phyloP scores from a whole-genome alignment of 164 flowering plant species.

The Stephania cephalantha region DNA sequence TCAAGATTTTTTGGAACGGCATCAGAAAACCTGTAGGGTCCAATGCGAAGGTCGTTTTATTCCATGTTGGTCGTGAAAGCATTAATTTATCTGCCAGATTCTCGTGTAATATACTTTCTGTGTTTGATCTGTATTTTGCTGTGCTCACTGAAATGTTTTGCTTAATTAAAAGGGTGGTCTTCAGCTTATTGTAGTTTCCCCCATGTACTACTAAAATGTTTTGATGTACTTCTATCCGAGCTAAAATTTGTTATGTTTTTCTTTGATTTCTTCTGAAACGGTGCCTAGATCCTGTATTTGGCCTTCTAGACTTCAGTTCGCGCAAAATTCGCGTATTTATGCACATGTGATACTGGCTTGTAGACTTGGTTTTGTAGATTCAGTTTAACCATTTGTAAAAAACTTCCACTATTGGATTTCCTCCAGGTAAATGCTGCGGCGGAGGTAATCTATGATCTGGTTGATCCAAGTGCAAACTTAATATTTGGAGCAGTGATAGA shows the following conservation, averaged over 20 bases:
- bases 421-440: constrained; percentile 92
- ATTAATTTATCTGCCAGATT: no score
- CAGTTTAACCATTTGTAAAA: not conserved
- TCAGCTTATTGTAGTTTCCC: not conserved
- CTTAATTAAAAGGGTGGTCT: not conserved
- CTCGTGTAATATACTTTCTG: not conserved
- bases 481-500: constrained; percentile 96
- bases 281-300: not conserved
- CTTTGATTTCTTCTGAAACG: not conserved
- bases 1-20: no score
- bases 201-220: not conserved
- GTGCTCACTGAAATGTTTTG: no score
- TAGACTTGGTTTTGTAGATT: not conserved
- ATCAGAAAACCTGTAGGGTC: not conserved
- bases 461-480: constrained; percentile 87
- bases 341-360: not conserved
- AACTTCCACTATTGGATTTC: constrained; percentile 9
- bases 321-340: no score
- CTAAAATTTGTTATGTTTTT: not conserved
- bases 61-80: no score
- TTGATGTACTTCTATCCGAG: not conserved
- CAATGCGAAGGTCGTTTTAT: no score
- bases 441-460: constrained; percentile 88
- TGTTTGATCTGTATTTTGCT: no score
- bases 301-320: not conserved